Base-by-base conservation (phyloP, 2,329 filamentous ascomycete species). In the Sporothrix sp. region DNA sequence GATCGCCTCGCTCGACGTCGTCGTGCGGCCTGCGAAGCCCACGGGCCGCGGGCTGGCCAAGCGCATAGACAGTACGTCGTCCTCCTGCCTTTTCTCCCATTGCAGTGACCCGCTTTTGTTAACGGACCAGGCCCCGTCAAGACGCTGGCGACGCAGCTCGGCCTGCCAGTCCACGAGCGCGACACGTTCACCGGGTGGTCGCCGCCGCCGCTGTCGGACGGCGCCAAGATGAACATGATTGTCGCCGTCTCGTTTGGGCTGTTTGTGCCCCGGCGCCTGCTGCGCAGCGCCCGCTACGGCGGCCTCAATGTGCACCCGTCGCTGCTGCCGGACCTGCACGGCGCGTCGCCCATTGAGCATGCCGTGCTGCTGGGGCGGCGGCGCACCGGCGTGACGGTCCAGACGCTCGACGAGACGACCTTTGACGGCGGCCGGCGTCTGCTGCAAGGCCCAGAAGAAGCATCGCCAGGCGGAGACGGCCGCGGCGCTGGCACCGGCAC, bases 221-320 rank as follows among this genome's bases (percentile, higher is more conserved):
- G 45, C 3, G 52, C 52, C n/a, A 16, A 16, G 20, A 80, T 81
- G 57, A 89, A 96, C 64, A 72, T 98, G 52, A 77, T 98, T 58
- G 73, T 97, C 40, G 90, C 90, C 43, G 93, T 97, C 4, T 97
- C 93, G 0, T 98, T 97, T 67, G 93, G 93, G 3, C 76, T 95
- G 7, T 84, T 96, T 54, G 82, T 98, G 1, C 93, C 93, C 1
- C 74, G 76, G 1, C 76, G 87, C 4, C 79, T 97, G 14, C 71
- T 98, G 20, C 70, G 70, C 20, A 69, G 69, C 1, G 79, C 85
- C 21, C 79, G 77, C 59, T 95, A 94, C 67, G 90, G 90, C 38
- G 93, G 93, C 0, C 69, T 98, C 3, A 98, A 98, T 65, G 76
- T 98, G 2, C 93, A 98, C 62, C 93, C 93, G 1, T 97, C 91